Evolutionary conservation across 2,329 filamentous ascomycete species (phyloP).

Genomic region (Cytospora piceicola): DNA sequence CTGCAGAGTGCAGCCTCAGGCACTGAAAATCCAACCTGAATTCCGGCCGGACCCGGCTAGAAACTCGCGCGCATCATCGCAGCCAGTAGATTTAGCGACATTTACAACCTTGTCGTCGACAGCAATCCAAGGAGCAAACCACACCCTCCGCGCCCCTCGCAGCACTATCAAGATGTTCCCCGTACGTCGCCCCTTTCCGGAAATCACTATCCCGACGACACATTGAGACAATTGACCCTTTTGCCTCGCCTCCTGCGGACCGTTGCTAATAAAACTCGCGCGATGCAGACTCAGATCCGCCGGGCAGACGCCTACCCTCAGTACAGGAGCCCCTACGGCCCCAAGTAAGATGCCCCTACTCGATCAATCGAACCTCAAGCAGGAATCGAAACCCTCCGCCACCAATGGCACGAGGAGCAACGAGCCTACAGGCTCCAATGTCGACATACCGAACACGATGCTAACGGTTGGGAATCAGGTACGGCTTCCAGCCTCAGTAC

Average conservation of each 20-base stretch:
- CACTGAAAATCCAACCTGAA: conserved; percentile 21
- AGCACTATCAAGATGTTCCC: conserved; percentile 37
- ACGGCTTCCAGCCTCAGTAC: conserved; percentile 61
- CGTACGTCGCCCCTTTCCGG: conserved; percentile 33
- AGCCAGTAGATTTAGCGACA: conserved; percentile 27
- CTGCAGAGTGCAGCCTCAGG: conserved; percentile 22
- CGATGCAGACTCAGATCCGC: conserved; percentile 50
- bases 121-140: conserved; percentile 37
- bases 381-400: background rate
- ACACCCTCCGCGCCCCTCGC: conserved; percentile 32
- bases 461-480: conserved; percentile 50
- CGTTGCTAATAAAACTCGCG: conserved; percentile 39
- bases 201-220: background rate
- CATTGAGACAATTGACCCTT: conserved; percentile 6
- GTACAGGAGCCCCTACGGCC: conserved; percentile 68
- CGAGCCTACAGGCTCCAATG: background rate
- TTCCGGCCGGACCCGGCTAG: conserved; percentile 29
- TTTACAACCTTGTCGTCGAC: conserved; percentile 31
- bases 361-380: conserved; percentile 7
- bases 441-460: conserved; percentile 16
- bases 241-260: background rate
- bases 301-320: conserved; percentile 40
- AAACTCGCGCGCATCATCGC: conserved; percentile 29
- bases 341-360: conserved; percentile 58
- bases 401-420: background rate